A percentile compares a stretch with the other conserved stretches of the same genome.
These are phyloP conservation scores for Diaporthe sp. DNA, from an alignment of 2,329 filamentous ascomycete genomes.

Conservation along the genomic window DNA sequence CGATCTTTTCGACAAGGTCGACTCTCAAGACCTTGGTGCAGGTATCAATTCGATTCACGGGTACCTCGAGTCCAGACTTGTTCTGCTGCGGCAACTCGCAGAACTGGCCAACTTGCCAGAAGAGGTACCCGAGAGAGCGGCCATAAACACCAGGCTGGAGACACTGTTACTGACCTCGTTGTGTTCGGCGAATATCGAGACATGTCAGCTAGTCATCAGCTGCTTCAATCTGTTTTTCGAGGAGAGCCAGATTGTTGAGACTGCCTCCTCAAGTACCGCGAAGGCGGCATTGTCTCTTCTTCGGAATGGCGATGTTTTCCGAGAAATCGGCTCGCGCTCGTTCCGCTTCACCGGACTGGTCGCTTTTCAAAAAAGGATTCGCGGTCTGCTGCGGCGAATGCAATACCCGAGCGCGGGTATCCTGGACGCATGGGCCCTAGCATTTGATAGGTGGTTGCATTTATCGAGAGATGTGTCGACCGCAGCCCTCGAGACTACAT, in stretches of 20 bases:
- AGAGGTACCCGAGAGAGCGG: constrained; percentile 67
- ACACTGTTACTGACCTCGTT: constrained; percentile 73
- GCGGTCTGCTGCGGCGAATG: constrained; percentile 70
- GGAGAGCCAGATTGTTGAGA: constrained; percentile 68
- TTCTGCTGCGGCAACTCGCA: constrained; percentile 61
- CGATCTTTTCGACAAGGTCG: constrained; percentile 62
- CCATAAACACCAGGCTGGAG: constrained; percentile 68
- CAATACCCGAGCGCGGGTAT: constrained; percentile 75
- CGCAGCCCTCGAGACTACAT: constrained; percentile 62
- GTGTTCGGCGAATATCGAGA: constrained; percentile 75
- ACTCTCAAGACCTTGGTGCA: constrained; percentile 56
- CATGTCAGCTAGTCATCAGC: constrained; percentile 73
- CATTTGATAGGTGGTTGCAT: constrained; percentile 74
- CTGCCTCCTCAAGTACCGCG: constrained; percentile 57
- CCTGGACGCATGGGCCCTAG: constrained; percentile 74
- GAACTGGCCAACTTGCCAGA: constrained; percentile 66
- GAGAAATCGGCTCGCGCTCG: constrained; percentile 71
- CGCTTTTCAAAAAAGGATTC: constrained; percentile 76
- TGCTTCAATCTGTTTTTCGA: constrained; percentile 74
- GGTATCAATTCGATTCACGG: constrained; percentile 63
- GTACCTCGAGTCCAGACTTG: constrained; percentile 68
- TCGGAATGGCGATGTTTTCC: constrained; percentile 71
- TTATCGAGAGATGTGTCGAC: constrained; percentile 73
- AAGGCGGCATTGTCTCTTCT: constrained; percentile 65
- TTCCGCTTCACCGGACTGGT: constrained; percentile 78